These are phyloP conservation scores for Coemansia sp. DNA, from an alignment of 192 early-diverging fungal genomes.

Conservation along the genomic window DNA sequence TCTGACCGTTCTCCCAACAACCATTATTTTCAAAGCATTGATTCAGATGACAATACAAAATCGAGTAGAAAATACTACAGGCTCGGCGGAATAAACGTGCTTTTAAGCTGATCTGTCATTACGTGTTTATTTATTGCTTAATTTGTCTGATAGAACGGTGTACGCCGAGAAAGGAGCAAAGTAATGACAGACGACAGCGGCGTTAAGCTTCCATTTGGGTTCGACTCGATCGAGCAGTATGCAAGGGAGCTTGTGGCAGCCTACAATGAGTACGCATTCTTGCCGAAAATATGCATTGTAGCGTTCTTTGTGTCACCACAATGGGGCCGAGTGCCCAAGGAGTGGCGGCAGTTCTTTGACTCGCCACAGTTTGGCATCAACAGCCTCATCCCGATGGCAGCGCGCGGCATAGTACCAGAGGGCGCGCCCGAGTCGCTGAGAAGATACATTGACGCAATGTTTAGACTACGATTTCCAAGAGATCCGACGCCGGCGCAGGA, in stretches of 20 bases:
- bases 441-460: slow-evolving; percentile 30
- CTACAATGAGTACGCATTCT: slow-evolving; percentile 21
- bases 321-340: slow-evolving; percentile 30
- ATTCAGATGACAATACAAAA: too few relatives aligned
- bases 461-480: slow-evolving; percentile 35
- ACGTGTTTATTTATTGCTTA: too few relatives aligned
- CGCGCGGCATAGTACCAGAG: slow-evolving; percentile 9
- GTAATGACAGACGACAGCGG: slow-evolving; percentile 8
- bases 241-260: slow-evolving; percentile 17
- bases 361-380: slow-evolving; percentile 10
- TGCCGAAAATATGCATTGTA: slow-evolving; percentile 47
- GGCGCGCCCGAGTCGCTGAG: slow-evolving; percentile 30
- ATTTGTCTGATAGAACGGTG: background rate
- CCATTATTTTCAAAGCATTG: too few relatives aligned
- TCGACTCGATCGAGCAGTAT: slow-evolving; percentile 29
- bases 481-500: background rate
- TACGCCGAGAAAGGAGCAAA: too few relatives aligned
- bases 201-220: slow-evolving; percentile 31
- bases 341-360: slow-evolving; percentile 46
- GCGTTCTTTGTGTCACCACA: slow-evolving; percentile 44
- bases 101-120: too few relatives aligned
- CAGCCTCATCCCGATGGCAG: slow-evolving; percentile 41
- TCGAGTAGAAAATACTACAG: too few relatives aligned
- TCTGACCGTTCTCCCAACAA: too few relatives aligned
- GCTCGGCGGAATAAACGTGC: too few relatives aligned